phyloP scores from a whole-genome alignment of 1,284 basidiomycete genomes.

The Phlebopus sp. region DNA sequence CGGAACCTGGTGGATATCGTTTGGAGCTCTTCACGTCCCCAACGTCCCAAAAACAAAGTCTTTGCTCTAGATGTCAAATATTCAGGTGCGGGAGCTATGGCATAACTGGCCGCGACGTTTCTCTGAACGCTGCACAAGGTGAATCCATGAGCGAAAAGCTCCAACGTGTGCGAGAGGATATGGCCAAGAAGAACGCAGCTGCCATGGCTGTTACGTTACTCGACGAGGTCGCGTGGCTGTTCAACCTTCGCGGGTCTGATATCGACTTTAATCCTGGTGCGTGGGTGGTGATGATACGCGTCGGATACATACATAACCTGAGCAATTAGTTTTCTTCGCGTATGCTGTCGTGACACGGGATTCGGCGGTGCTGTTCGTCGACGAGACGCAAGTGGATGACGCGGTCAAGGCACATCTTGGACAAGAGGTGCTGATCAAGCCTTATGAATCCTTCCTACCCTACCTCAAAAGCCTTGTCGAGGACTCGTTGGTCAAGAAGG shows the following conservation, averaged over 20 bases:
- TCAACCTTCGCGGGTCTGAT: constrained; percentile 91
- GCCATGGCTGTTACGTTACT: constrained; percentile 78
- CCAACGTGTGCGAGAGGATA: constrained; percentile 57
- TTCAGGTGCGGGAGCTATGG: constrained; percentile 41
- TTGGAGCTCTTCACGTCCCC: constrained; percentile 72
- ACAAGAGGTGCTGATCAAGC: constrained; percentile 60
- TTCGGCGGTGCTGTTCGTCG: constrained; percentile 71
- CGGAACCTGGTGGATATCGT: constrained; percentile 82
- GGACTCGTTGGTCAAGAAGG: constrained; percentile 44
- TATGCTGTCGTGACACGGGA: constrained; percentile 80
- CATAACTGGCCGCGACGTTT: constrained; percentile 17
- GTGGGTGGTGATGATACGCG: constrained; percentile 14
- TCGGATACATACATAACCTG: not conserved
- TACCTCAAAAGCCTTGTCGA: constrained; percentile 54
- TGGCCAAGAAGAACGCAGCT: constrained; percentile 62
- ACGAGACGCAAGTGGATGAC: constrained; percentile 61
- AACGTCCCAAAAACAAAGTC: constrained; percentile 68
- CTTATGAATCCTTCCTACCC: constrained; percentile 70
- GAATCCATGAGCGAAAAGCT: constrained; percentile 70
- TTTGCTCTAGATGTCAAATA: constrained; percentile 72
- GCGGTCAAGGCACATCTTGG: constrained; percentile 59
- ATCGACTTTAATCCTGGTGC: constrained; percentile 87
- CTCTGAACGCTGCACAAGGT: constrained; percentile 38
- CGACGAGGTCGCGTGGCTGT: constrained; percentile 92
- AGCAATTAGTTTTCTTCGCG: constrained; percentile 80